These are phyloP conservation scores for Apiotrichum gamsii DNA, from an alignment of 1,284 basidiomycete genomes.

Conservation along the genomic window DNA sequence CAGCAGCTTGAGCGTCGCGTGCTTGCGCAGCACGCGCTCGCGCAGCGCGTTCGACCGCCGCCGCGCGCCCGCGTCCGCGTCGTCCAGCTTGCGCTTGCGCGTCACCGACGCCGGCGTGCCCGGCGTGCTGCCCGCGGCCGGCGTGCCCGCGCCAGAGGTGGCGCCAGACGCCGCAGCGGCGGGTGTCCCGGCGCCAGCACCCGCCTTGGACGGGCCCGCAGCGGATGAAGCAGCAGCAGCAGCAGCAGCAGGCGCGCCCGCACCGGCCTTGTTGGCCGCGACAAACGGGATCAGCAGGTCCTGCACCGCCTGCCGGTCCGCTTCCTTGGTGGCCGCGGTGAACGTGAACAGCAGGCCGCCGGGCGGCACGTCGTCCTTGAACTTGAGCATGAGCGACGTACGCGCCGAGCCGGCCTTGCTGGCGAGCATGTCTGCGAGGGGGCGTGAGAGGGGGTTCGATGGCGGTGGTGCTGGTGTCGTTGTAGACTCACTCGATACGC, in stretches of 20 bases:
- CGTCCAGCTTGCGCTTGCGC: slow-evolving; percentile 15
- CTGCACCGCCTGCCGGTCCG: slow-evolving; percentile 39
- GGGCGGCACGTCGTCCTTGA: slow-evolving; percentile 41
- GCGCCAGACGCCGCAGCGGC: slow-evolving; percentile 4
- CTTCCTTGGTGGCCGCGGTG: slow-evolving; percentile 24
- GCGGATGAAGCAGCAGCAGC: slow-evolving; percentile 7
- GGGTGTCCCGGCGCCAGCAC: too few species aligned
- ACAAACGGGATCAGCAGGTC: slow-evolving; percentile 44
- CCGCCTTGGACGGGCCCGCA: slow-evolving; percentile 1
- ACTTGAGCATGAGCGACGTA: slow-evolving; percentile 40
- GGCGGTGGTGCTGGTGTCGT: too few species aligned
- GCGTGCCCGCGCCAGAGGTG: slow-evolving; percentile 2
- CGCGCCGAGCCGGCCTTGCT: slow-evolving; percentile 37
- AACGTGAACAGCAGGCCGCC: slow-evolving; percentile 45
- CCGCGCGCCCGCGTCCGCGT: slow-evolving; percentile 8
- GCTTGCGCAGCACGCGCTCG: slow-evolving; percentile 69
- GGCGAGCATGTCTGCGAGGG: slow-evolving; percentile 40
- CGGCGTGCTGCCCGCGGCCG: slow-evolving; percentile 3
- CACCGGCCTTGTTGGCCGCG: slow-evolving; percentile 29
- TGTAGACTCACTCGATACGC: slow-evolving; percentile 42
- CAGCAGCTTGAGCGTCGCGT: slow-evolving; percentile 66
- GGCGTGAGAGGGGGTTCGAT: too few species aligned
- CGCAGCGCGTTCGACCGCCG: slow-evolving; percentile 50
- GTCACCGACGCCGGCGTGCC: slow-evolving; percentile 13
- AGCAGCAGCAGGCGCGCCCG: background rate